A percentile compares a stretch with the other conserved stretches of the same genome.
Evolutionary conservation across 768 basidiomycete species (phyloP).

Genomic region (Multifurca ochricompacta): DNA sequence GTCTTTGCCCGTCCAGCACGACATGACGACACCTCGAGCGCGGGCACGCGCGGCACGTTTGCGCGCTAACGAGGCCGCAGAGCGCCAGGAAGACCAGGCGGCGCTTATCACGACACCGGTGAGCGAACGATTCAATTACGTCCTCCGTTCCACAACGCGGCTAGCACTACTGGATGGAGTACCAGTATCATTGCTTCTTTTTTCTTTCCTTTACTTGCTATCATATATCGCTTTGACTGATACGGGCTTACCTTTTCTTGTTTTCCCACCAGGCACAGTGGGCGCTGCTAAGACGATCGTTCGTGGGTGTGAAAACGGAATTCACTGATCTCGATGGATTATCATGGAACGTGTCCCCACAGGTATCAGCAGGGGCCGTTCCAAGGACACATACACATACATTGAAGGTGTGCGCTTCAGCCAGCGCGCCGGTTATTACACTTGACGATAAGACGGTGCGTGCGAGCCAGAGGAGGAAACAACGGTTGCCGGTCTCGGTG

Average conservation of each 20-base stretch:
- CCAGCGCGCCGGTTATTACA: not conserved
- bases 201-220: not conserved
- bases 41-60: conserved; percentile 5
- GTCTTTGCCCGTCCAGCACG: conserved; percentile 1
- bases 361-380: not conserved
- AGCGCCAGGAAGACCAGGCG: conserved; percentile 12
- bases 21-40: conserved; percentile 12
- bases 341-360: conserved; percentile 35
- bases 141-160: too few relatives aligned
- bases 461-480: not conserved
- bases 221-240: not conserved
- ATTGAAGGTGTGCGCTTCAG: not conserved
- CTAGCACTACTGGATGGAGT: too few relatives aligned
- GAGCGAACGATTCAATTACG: not conserved
- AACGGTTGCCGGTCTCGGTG: not conserved
- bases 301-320: conserved; percentile 50
- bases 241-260: not conserved
- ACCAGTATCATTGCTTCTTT: not conserved
- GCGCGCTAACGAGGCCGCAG: conserved; percentile 13
- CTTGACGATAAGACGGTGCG: conserved; percentile 8
- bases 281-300: conserved; percentile 33
- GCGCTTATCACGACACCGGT: conserved; percentile 15
- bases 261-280: conserved; percentile 25
- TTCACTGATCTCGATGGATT: conserved; percentile 56
- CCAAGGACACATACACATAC: not conserved